A percentile compares a stretch with the other conserved stretches of the same genome.
Evolutionary conservation across 495 filamentous ascomycete genomes (phyloP).

Genomic region (Penicillium dipodomyicola): DNA sequence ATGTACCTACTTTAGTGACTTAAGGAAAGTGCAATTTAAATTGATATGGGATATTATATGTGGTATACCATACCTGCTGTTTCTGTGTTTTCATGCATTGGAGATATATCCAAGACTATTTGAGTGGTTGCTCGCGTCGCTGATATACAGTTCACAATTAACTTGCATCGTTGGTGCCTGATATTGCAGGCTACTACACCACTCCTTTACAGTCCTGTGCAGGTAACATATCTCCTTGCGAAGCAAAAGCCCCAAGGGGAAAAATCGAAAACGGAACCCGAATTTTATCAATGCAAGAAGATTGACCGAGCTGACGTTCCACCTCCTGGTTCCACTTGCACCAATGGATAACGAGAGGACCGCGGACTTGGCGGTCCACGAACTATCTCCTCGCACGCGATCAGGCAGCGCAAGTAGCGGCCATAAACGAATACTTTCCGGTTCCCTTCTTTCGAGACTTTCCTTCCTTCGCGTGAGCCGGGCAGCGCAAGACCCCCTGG

Average conservation of each 20-base stretch:
- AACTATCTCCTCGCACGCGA: constrained; percentile 32
- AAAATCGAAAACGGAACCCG: not conserved
- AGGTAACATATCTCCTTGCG: not conserved
- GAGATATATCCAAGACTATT: not conserved
- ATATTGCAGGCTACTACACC: constrained; percentile 8
- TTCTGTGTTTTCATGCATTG: not conserved
- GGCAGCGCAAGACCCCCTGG: constrained; percentile 31
- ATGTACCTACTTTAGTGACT: not conserved
- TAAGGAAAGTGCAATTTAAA: not conserved
- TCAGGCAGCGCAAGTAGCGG: constrained; percentile 43
- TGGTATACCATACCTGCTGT: too few relatives aligned
- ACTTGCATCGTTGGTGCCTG: not conserved
- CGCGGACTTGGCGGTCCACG: constrained; percentile 25
- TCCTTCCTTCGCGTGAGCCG: constrained; percentile 58
- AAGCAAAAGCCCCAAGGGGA: not conserved
- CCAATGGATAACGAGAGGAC: constrained; percentile 34
- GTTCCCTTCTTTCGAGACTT: constrained; percentile 52
- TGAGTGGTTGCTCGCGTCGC: not conserved
- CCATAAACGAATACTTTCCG: constrained; percentile 66
- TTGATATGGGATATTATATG: too few relatives aligned
- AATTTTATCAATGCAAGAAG: constrained; percentile 15
- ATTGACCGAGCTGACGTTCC: constrained; percentile 25
- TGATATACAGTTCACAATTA: not conserved
- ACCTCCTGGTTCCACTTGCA: constrained; percentile 21
- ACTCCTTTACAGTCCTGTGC: constrained; percentile 7